These are phyloP conservation scores for Neospermospora avenae DNA, from an alignment of 2,329 filamentous ascomycete genomes.

Conservation along the genomic window DNA sequence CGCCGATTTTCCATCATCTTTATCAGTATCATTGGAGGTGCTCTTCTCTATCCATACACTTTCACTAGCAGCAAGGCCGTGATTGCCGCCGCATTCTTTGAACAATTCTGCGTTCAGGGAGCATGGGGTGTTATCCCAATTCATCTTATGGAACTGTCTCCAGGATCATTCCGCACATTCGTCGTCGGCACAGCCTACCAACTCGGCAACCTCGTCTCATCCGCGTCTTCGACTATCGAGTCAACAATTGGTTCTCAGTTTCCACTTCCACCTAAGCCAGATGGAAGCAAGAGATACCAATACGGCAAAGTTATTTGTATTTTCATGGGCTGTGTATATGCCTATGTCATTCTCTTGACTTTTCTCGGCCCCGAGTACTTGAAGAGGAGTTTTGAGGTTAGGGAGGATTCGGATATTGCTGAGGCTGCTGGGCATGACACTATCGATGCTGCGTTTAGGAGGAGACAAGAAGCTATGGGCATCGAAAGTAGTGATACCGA, in stretches of 20 bases:
- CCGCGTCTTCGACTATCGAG: slow-evolving; percentile 71
- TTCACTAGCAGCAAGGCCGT: slow-evolving; percentile 61
- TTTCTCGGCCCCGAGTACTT: slow-evolving; percentile 45
- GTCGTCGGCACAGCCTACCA: slow-evolving; percentile 72
- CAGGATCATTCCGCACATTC: slow-evolving; percentile 65
- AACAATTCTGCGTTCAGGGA: slow-evolving; percentile 76
- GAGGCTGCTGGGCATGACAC: slow-evolving; percentile 39
- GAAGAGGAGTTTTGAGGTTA: slow-evolving; percentile 45
- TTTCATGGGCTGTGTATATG: slow-evolving; percentile 65
- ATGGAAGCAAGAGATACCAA: slow-evolving; percentile 53
- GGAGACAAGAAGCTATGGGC: slow-evolving; percentile 18
- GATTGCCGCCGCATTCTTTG: slow-evolving; percentile 80
- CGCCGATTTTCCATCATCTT: slow-evolving; percentile 65
- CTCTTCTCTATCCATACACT: slow-evolving; percentile 79
- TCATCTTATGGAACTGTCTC: slow-evolving; percentile 71
- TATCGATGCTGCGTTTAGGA: slow-evolving; percentile 30
- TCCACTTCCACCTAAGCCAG: slow-evolving; percentile 55
- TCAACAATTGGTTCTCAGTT: slow-evolving; percentile 73
- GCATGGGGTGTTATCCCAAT: slow-evolving; percentile 73
- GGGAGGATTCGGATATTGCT: slow-evolving; percentile 44
- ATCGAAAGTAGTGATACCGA: slow-evolving; percentile 18
- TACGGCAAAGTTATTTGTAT: slow-evolving; percentile 87
- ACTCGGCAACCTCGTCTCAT: slow-evolving; percentile 71
- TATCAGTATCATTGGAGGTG: slow-evolving; percentile 64
- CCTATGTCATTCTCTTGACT: slow-evolving; percentile 19